Conservation (phyloP, 805 yeast species). For the Lipomyces chichibuensis region DNA sequence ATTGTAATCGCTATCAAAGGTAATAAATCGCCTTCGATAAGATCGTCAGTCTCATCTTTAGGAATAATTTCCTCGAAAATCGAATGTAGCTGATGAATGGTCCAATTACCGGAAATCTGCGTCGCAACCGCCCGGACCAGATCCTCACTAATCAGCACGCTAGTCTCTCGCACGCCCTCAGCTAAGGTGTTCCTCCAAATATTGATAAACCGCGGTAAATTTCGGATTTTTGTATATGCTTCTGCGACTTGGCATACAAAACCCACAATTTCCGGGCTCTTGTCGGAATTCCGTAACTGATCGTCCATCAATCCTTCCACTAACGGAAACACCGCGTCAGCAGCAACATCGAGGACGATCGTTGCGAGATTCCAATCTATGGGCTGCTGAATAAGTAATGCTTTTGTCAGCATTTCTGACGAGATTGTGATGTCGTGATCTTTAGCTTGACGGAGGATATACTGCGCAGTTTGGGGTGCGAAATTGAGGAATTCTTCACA, state of each 20-base stretch:
- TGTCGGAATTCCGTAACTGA: background rate
- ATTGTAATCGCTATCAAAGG: conserved; percentile 11
- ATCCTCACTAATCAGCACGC: conserved; percentile 7
- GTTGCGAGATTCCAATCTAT: conserved; percentile 25
- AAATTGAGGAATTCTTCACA: conserved; percentile 15
- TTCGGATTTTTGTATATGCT: conserved; percentile 19
- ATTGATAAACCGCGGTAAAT: conserved; percentile 10
- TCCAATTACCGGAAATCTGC: conserved; percentile 13
- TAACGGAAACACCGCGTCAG: conserved; percentile 24
- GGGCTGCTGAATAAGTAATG: conserved; percentile 3
- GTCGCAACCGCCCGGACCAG: conserved; percentile 9
- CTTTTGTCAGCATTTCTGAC: conserved; percentile 14
- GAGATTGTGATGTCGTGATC: conserved; percentile 13
- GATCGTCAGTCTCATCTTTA: background rate
- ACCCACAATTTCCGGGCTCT: background rate
- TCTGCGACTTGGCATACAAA: conserved; percentile 16
- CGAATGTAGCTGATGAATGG: conserved; percentile 7
- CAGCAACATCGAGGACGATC: conserved; percentile 22
- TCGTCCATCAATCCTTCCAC: conserved; percentile 10
- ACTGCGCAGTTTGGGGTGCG: conserved; percentile 12
- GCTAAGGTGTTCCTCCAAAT: conserved; percentile 22
- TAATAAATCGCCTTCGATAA: conserved; percentile 1
- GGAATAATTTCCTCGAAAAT: background rate
- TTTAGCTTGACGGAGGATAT: conserved; percentile 11
- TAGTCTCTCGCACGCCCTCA: background rate